Evolutionary conservation across 1,284 basidiomycete genomes (phyloP).

Genomic region (Fereydounia khargensis): DNA sequence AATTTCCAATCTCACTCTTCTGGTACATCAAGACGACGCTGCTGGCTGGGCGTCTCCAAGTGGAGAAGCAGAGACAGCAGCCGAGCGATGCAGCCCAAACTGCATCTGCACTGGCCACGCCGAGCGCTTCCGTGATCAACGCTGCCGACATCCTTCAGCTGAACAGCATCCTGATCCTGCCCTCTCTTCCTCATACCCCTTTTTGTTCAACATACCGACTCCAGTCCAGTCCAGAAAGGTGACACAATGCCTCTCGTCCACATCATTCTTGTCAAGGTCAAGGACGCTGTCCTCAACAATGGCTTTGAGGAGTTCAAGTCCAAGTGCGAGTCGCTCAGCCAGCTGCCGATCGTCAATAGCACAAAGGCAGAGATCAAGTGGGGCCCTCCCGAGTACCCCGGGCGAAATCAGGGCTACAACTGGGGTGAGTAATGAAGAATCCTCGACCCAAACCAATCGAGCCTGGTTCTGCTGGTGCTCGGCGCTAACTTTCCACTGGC

Average conservation of each 20-base stretch:
- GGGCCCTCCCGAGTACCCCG: conserved; percentile 41
- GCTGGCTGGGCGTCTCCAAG: background rate
- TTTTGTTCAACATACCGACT: background rate
- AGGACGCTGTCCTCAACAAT: conserved; percentile 40
- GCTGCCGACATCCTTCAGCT: background rate
- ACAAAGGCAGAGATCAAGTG: conserved; percentile 39
- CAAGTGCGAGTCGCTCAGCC: conserved; percentile 36
- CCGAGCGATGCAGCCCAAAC: background rate
- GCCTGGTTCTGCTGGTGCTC: too few species aligned
- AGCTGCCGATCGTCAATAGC: conserved; percentile 34
- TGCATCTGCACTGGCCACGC: background rate
- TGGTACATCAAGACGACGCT: too few species aligned
- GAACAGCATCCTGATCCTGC: background rate
- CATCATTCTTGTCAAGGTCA: conserved; percentile 50
- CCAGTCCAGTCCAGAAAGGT: background rate
- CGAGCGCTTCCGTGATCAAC: background rate
- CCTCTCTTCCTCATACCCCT: background rate
- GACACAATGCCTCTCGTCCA: conserved; percentile 37
- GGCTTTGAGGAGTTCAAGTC: conserved; percentile 48
- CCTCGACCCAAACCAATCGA: too few species aligned
- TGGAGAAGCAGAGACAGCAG: background rate
- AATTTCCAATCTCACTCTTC: too few species aligned
- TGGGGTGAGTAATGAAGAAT: conserved; percentile 41
- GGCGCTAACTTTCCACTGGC: background rate
- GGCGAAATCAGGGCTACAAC: conserved; percentile 44